Base-by-base conservation (phyloP, 1,139 yeast genomes). In the Candida frijolesensis region DNA sequence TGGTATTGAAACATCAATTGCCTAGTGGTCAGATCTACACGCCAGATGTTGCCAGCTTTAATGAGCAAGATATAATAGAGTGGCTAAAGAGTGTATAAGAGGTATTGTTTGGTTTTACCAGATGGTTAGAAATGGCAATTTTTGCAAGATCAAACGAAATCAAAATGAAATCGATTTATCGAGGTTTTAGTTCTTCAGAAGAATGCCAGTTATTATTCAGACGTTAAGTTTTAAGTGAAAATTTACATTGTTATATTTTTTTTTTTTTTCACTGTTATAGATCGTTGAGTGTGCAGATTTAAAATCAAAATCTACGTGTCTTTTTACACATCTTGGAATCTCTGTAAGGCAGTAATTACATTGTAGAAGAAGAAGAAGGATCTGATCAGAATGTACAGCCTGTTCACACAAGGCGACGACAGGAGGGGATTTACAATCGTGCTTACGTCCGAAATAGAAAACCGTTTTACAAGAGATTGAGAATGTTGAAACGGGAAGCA, bases 1-100 rank as follows among this genome's bases (percentile, higher is more conserved):
- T 89, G 1, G 82, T 88, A 25, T 74, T 89, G 48, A 73, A 80
- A 54, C 86, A 87, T 50, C 91, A 89, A 47, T 70, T 85, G 57
- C 88, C 88, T 2, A 74, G 72, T 7, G 85, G 79, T 50, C 68
- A 72, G 48, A 25, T 6, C 29, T 85, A 74, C 55, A 69, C 68
- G 2, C 82, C 82, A 51, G 63, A 70, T 41, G 71, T 68, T 6
- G 68, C 69, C 5, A 77, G 72, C 27, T 76, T 82, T 19, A 78
- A 79, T 50, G 82, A 83, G 70, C 73, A 70, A 34, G 80, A 78
- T 45, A 66, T 88, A 46, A 73, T 79, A 52, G 73, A 69, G 39
- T 88, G 91, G 87, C 72, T 88, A 10, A 60, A 57, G 46, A 53
- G 54, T 5, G 57, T 60, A 32, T 50, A 50, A 46, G 40, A 25